Conservation (phyloP, 306 rosid species). For the Cucurbita moschata region DNA sequence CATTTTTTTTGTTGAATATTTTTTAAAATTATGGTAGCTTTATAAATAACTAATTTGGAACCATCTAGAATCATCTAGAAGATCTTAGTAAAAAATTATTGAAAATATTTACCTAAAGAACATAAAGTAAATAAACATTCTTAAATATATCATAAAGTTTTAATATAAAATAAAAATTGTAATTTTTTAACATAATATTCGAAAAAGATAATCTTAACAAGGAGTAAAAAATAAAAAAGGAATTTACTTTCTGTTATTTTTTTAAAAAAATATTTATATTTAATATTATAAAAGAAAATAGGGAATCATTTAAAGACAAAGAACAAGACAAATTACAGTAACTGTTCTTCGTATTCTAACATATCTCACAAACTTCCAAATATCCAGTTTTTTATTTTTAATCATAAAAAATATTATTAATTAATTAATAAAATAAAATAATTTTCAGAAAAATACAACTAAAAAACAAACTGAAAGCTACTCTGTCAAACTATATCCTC, state of each 20-base stretch:
- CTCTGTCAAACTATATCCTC: slow-evolving; percentile 46
- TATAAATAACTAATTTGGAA: no score
- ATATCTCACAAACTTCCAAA: slow-evolving; percentile 50
- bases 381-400: slow-evolving; percentile 40
- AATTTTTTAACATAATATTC: not conserved
- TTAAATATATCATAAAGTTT: no score
- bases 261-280: not conserved
- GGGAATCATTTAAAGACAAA: slow-evolving; percentile 33
- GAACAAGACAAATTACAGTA: slow-evolving; percentile 20
- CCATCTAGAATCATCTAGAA: no score
- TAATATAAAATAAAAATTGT: no score
- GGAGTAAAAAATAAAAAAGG: not conserved
- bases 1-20: no score
- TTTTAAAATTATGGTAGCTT: no score
- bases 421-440: slow-evolving; percentile 12
- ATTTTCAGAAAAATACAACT: slow-evolving; percentile 18
- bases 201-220: not conserved
- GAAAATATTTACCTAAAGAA: no score
- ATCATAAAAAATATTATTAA: slow-evolving; percentile 11
- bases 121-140: no score
- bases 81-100: no score
- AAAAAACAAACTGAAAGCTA: slow-evolving; percentile 37
- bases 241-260: not conserved
- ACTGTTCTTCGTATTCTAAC: slow-evolving; percentile 10
- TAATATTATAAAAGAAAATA: slow-evolving; percentile 24